These are phyloP conservation scores for Aspergillus ibericus DNA, from an alignment of 2,329 filamentous ascomycete species.

Conservation along the genomic window DNA sequence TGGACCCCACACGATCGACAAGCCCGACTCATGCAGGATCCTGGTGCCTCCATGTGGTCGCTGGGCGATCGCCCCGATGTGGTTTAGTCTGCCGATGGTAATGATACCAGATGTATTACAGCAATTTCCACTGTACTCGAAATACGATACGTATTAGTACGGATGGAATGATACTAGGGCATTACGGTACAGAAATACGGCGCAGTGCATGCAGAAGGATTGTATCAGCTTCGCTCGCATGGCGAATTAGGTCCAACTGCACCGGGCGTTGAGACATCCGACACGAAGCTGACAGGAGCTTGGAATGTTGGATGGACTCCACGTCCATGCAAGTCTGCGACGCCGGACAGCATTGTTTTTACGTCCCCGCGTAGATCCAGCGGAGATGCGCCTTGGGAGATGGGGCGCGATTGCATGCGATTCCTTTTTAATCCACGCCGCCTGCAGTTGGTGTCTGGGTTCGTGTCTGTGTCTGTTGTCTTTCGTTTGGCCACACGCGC, in stretches of 20 bases:
- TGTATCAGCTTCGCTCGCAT: not conserved
- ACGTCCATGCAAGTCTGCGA: not conserved
- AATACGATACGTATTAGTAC: not conserved
- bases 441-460: not conserved
- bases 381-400: not conserved
- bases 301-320: not conserved
- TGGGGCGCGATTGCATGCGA: no score
- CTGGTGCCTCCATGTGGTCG: not conserved
- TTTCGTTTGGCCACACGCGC: not conserved
- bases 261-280: not conserved
- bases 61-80: not conserved
- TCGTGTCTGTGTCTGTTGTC: not conserved
- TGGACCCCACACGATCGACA: not conserved
- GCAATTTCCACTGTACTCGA: accelerated
- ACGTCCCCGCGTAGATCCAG: no score
- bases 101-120: not conserved
- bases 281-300: not conserved
- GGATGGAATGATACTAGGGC: not conserved
- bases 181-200: not conserved
- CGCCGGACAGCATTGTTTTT: not conserved
- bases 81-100: not conserved
- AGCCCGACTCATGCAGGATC: not conserved
- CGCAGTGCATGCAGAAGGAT: not conserved
- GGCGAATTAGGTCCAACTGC: not conserved
- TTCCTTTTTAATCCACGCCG: not conserved